A percentile compares a stretch with the other conserved stretches of the same genome.
These are phyloP conservation scores for Nasturtium officinale DNA, from an alignment of 345 rosid species.

Conservation along the genomic window DNA sequence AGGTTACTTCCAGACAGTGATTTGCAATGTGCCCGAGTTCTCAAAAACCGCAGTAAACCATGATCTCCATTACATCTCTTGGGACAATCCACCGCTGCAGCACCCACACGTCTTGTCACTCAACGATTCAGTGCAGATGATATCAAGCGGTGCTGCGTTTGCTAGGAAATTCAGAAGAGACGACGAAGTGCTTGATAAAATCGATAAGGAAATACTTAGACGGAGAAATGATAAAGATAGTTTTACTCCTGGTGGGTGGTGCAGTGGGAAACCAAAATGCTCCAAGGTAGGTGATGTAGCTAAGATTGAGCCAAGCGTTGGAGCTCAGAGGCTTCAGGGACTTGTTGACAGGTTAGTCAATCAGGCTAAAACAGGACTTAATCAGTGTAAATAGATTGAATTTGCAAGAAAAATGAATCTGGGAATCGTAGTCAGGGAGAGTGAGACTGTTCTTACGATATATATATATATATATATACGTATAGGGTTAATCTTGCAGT, in stretches of 20 bases:
- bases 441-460: slow-evolving; percentile 31
- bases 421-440: slow-evolving; percentile 13
- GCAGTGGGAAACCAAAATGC: slow-evolving; percentile 71
- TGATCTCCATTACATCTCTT: slow-evolving; percentile 90
- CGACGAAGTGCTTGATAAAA: slow-evolving; percentile 63
- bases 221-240: slow-evolving; percentile 50
- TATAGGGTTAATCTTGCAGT: slow-evolving; percentile 32
- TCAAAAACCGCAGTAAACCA: slow-evolving; percentile 73
- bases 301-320: slow-evolving; percentile 71
- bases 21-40: slow-evolving; percentile 88
- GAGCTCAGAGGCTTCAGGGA: slow-evolving; percentile 65
- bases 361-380: slow-evolving; percentile 50
- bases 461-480: slow-evolving; percentile 16
- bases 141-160: slow-evolving; percentile 80
- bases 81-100: slow-evolving; percentile 95
- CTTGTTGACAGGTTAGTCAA: slow-evolving; percentile 61
- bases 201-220: slow-evolving; percentile 69
- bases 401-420: neutral
- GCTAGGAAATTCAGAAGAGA: slow-evolving; percentile 78
- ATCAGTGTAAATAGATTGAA: slow-evolving; percentile 73
- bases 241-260: slow-evolving; percentile 98
- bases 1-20: slow-evolving; percentile 93
- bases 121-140: slow-evolving; percentile 69
- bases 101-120: slow-evolving; percentile 82
- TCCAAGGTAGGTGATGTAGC: slow-evolving; percentile 63